phyloP scores from a whole-genome alignment of 75 land plant species.

The Pinus taeda region DNA sequence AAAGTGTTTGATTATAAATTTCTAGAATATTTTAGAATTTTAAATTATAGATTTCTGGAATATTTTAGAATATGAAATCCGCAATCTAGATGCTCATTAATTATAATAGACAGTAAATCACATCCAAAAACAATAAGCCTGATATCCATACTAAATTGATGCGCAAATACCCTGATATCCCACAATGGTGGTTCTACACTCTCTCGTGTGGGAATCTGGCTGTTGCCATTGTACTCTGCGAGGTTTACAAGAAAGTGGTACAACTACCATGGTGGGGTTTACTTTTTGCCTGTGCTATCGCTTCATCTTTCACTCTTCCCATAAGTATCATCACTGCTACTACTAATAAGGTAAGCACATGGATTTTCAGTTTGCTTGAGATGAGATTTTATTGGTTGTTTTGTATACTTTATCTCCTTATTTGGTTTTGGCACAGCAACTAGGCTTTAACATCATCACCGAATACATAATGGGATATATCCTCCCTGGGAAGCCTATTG shows the following conservation, averaged over 20 bases:
- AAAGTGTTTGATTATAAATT: conserved; percentile 29
- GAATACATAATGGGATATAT: conserved; percentile 80
- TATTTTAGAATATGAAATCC: too few relatives aligned
- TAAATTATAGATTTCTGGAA: not conserved
- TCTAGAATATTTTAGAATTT: not conserved
- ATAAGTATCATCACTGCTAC: conserved; percentile 86
- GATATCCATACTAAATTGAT: conserved; percentile 81
- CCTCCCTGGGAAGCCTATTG: conserved; percentile 70
- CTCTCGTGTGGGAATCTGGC: conserved; percentile 36
- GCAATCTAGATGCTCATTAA: too few relatives aligned
- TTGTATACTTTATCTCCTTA: too few relatives aligned
- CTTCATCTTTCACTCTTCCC: conserved; percentile 79
- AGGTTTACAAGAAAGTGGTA: conserved; percentile 46
- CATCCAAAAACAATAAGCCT: not conserved
- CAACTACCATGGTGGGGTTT: conserved; percentile 97
- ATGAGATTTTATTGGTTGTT: too few relatives aligned
- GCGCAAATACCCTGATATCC: conserved; percentile 68
- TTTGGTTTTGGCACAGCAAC: conserved; percentile 33
- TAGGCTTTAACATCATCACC: conserved; percentile 76
- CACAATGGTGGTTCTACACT: conserved; percentile 79
- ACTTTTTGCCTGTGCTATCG: conserved; percentile 64
- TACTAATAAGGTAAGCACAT: conserved; percentile 63
- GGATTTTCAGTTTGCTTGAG: too few relatives aligned
- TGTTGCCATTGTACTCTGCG: conserved; percentile 53
- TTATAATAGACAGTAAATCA: not conserved